Conservation (phyloP, 441 rosid species). For the Capsella rubella region DNA sequence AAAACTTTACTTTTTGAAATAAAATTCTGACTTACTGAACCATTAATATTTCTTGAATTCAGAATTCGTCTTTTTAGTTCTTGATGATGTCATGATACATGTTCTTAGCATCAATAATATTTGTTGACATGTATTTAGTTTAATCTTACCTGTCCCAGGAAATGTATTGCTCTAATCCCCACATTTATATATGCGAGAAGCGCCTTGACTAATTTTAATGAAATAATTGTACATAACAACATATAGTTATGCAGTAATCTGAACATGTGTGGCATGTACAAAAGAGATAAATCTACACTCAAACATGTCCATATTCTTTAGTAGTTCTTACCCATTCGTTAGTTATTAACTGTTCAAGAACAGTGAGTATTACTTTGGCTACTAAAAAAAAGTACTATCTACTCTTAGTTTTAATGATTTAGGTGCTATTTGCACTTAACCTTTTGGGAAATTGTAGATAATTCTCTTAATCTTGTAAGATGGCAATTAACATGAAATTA, state of each 20-base stretch:
- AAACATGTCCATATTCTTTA: constrained; percentile 14
- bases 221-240: background rate
- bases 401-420: background rate
- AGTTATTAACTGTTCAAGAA: constrained; percentile 40
- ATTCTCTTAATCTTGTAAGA: constrained; percentile 17
- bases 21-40: background rate
- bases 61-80: background rate
- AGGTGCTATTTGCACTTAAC: background rate
- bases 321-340: constrained; percentile 30
- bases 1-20: background rate
- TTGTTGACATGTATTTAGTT: background rate
- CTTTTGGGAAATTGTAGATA: background rate
- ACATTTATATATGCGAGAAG: no score
- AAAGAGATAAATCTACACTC: background rate
- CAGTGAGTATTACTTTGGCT: background rate
- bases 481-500: background rate
- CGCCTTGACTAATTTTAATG: background rate
- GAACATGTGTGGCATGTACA: background rate
- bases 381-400: constrained; percentile 1
- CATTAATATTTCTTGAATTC: background rate
- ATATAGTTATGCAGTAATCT: background rate
- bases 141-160: background rate
- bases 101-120: background rate
- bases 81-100: background rate
- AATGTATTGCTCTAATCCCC: background rate